Conservation (phyloP, 148 eudicot genomes). For the Diospyros kaki region DNA sequence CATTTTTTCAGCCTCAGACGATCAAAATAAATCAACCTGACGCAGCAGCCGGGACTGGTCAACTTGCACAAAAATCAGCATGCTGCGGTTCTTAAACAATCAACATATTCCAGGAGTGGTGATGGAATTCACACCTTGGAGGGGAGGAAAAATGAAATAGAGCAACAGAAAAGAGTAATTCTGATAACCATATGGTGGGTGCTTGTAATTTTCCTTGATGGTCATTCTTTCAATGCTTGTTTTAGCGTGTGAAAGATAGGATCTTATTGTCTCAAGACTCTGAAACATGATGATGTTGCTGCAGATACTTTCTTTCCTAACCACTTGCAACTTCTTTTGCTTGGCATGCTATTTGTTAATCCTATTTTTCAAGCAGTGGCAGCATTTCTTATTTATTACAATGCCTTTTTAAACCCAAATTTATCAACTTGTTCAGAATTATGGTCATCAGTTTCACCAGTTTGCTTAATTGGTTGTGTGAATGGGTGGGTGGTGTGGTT, state of each 20-base stretch:
- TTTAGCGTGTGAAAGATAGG: constrained; percentile 51
- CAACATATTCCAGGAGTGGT: neutral
- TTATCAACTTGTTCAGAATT: too few relatives aligned
- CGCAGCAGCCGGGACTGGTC: constrained; percentile 35
- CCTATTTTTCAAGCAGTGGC: too few relatives aligned
- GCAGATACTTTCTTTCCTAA: neutral
- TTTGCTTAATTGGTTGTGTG: too few relatives aligned
- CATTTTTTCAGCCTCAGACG: constrained; percentile 45
- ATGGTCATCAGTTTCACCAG: too few relatives aligned
- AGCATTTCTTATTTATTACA: too few relatives aligned
- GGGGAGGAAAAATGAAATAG: neutral
- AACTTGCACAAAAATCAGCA: constrained; percentile 60
- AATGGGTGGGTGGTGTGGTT: too few relatives aligned
- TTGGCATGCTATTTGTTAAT: neutral
- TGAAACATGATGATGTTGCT: too few relatives aligned
- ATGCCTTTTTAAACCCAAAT: too few relatives aligned
- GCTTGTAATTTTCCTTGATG: constrained; percentile 42
- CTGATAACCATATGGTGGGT: constrained; percentile 27
- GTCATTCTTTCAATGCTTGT: constrained; percentile 40
- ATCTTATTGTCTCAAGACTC: constrained; percentile 17
- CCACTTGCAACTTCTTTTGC: neutral
- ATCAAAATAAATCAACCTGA: constrained; percentile 62
- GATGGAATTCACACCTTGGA: neutral
- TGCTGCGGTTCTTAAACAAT: constrained; percentile 63
- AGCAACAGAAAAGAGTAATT: constrained; percentile 5